Base-by-base conservation (phyloP, 2,329 filamentous ascomycete species). In the Hortaea werneckii region DNA sequence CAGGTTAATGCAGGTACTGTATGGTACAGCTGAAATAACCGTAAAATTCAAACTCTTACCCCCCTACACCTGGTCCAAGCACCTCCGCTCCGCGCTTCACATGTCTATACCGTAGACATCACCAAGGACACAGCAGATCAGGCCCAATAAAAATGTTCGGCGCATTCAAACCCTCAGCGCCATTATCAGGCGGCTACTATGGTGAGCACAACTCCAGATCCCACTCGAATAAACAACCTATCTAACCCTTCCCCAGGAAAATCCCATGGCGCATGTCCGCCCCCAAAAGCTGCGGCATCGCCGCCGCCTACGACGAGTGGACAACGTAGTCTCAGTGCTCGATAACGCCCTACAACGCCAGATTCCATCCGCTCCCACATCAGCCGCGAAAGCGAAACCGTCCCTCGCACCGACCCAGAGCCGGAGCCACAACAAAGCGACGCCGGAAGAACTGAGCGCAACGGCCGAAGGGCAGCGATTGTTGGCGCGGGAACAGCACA, bases 211-310 rank as follows among this genome's bases (percentile, higher is more conserved):
- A 12, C 6, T 13, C 9, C 30, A 10, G 6, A 28, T 27, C 40
- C 2, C 12, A n/a, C 29, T 5, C 4, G 2, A 20, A 20, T 20
- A 20, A 20, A 12, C 20, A 27, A 29, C 38, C n/a, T 20, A 37
- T 44, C 37, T 48, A 29, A 50, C 40, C 27, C 13, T n/a, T 39
- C 20, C 37, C 34, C 58, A 81, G 86, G 92, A 98, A 98, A 80
- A 88, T 85, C 59, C 92, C 92, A 57, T 98, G 89, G 89, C 83
- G 92, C 51, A 80, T 98, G 62, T 98, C 92, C 48, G 76, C 79
- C 87, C 87, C 65, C 89, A 95, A 69, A 96, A 96, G 70, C 78
- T 81, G 54, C 83, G 89, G 45, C 89, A 95, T 60, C 80, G 89
- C 53, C 76, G 82, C 65, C 84, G 89, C 40, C 76, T 95, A 52